Percentiles rank a stretch among this genome's conserved stretches.
Evolutionary conservation across 2,329 filamentous ascomycete species (phyloP).

Genomic region (Aspergillus puulaauensis): DNA sequence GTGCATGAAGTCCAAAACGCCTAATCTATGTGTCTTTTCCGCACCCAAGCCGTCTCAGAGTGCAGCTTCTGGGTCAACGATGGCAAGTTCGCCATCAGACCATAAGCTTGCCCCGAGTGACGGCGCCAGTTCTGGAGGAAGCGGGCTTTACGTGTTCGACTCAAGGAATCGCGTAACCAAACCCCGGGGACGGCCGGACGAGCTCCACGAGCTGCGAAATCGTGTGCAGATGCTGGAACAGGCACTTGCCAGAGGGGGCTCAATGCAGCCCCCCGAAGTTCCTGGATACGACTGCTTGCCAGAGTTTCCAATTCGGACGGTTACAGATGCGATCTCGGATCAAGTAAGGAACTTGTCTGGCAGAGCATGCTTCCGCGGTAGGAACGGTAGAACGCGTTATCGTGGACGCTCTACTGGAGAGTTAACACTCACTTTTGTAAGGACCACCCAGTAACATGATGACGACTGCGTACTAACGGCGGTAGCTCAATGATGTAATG

Average conservation of each 20-base stretch:
- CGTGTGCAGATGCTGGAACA: constrained; percentile 29
- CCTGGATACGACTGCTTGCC: constrained; percentile 17
- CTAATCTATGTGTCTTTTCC: constrained; percentile 55
- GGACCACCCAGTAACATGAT: constrained; percentile 1
- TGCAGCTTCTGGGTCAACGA: constrained; percentile 1
- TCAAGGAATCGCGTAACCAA: constrained; percentile 30
- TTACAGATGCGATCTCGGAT: constrained; percentile 23
- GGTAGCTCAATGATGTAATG: constrained; percentile 31
- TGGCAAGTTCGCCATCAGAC: constrained; percentile 5
- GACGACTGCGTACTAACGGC: constrained; percentile 1
- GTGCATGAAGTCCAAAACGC: constrained; percentile 51
- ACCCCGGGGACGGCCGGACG: constrained; percentile 22
- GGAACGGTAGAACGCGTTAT: constrained; percentile 29
- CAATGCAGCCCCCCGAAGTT: constrained; percentile 27
- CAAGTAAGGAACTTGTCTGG: constrained; percentile 28
- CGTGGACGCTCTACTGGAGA: constrained; percentile 33
- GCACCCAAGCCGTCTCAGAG: constrained; percentile 19
- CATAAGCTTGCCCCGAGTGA: constrained; percentile 7
- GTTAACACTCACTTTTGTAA: constrained; percentile 32
- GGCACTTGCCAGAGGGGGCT: constrained; percentile 21
- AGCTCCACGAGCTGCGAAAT: constrained; percentile 30
- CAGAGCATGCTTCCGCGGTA: constrained; percentile 30
- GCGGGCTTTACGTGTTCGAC: constrained; percentile 35
- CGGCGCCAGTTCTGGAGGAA: constrained; percentile 16
- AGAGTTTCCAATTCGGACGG: constrained; percentile 14